Evolutionary conservation across 2,329 filamentous ascomycete genomes (phyloP).

Genomic region (Albophoma yamanashiensis): DNA sequence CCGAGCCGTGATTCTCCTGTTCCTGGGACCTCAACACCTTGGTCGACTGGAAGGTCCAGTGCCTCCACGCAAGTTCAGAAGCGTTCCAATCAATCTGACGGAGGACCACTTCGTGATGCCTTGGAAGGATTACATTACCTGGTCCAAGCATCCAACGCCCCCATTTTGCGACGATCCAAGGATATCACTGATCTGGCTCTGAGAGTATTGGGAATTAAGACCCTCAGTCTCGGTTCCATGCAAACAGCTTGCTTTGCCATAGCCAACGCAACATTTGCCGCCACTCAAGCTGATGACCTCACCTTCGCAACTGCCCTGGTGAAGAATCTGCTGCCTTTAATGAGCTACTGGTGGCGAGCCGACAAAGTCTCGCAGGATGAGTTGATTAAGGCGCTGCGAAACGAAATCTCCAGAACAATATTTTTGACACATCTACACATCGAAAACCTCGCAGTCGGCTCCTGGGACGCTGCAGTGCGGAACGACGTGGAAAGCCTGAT

Average conservation of each 20-base stretch:
- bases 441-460: slow-evolving; percentile 40
- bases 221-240: slow-evolving; percentile 47
- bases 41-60: slow-evolving; percentile 18
- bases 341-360: slow-evolving; percentile 69
- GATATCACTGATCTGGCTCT: slow-evolving; percentile 46
- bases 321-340: slow-evolving; percentile 54
- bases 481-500: slow-evolving; percentile 52
- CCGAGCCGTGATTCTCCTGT: slow-evolving; percentile 30
- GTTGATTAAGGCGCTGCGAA: slow-evolving; percentile 52
- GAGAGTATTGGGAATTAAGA: slow-evolving; percentile 49
- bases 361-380: slow-evolving; percentile 52
- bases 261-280: slow-evolving; percentile 60
- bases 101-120: slow-evolving; percentile 22
- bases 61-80: slow-evolving; percentile 19
- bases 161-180: slow-evolving; percentile 44
- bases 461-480: slow-evolving; percentile 25
- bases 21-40: slow-evolving; percentile 20
- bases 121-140: slow-evolving; percentile 57
- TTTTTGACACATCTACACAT: slow-evolving; percentile 55
- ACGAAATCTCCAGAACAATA: slow-evolving; percentile 68
- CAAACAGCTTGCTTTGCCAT: slow-evolving; percentile 66
- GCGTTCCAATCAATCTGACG: slow-evolving; percentile 15
- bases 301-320: slow-evolving; percentile 49
- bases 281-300: slow-evolving; percentile 58
- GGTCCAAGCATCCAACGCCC: slow-evolving; percentile 55